Conservation (phyloP, 257 asterid genomes). For the Osmanthus fragrans region DNA sequence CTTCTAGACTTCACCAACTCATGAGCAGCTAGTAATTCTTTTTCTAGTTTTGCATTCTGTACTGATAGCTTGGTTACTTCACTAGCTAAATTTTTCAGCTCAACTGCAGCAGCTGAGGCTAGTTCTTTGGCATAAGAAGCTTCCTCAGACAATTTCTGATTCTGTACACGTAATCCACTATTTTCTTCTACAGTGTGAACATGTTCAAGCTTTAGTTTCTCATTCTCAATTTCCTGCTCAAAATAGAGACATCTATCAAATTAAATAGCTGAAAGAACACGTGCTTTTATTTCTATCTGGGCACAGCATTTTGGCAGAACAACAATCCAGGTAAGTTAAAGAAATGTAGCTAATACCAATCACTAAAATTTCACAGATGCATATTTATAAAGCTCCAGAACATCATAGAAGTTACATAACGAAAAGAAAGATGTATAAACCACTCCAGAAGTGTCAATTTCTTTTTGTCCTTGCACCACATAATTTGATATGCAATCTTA, state of each 20-base stretch:
- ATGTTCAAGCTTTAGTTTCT: constrained; percentile 70
- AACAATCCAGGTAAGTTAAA: neutral
- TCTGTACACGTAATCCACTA: constrained; percentile 80
- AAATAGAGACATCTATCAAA: constrained; percentile 16
- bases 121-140: constrained; percentile 96
- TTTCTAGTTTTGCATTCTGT: constrained; percentile 77
- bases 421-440: neutral
- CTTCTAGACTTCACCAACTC: constrained; percentile 56
- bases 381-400: neutral
- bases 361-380: neutral
- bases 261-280: neutral
- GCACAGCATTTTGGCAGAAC: constrained; percentile 3
- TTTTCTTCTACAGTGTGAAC: constrained; percentile 79
- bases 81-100: constrained; percentile 82
- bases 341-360: neutral
- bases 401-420: neutral
- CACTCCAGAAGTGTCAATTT: neutral
- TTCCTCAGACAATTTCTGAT: constrained; percentile 89
- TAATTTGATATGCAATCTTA: constrained; percentile 1
- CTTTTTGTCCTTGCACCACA: neutral
- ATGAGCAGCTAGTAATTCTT: constrained; percentile 68
- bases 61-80: constrained; percentile 91
- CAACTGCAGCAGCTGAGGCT: constrained; percentile 98
- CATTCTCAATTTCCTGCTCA: constrained; percentile 81
- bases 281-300: constrained; percentile 4